Percentiles rank a stretch among this genome's conserved stretches.
These are phyloP conservation scores for Tuber aestivum DNA, from an alignment of 495 filamentous ascomycete species.

Conservation along the genomic window DNA sequence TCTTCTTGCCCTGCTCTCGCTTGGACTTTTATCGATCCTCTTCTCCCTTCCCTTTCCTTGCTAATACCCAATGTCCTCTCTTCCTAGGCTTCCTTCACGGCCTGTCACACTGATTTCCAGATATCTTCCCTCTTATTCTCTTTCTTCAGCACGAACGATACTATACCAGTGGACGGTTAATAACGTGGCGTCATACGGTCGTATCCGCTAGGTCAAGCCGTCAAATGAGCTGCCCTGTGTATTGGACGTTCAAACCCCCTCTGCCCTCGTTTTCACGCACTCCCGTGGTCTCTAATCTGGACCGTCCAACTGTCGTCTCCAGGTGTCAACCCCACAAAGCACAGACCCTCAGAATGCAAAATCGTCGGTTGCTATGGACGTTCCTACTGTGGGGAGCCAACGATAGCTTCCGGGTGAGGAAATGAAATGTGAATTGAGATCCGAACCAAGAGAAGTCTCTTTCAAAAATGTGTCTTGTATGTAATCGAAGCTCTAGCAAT, in stretches of 20 bases:
- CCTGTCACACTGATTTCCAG: not conserved
- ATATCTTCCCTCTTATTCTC: not conserved
- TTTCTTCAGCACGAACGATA: constrained; percentile 27
- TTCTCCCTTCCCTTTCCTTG: not conserved
- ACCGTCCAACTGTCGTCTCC: constrained; percentile 18
- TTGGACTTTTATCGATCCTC: not conserved
- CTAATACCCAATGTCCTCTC: not conserved
- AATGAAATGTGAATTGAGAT: constrained; percentile 4
- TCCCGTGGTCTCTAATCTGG: constrained; percentile 19
- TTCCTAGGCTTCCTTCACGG: not conserved
- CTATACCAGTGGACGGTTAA: constrained; percentile 26
- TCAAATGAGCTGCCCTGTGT: constrained; percentile 20
- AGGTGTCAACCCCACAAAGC: constrained; percentile 36
- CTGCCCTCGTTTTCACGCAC: constrained; percentile 20
- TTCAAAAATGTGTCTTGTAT: not conserved
- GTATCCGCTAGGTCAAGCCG: constrained; percentile 23
- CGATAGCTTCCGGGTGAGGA: not conserved
- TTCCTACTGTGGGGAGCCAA: constrained; percentile 2
- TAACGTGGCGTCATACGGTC: constrained; percentile 38
- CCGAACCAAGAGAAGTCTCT: not conserved
- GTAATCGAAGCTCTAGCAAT: constrained; percentile 6
- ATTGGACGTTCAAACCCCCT: constrained; percentile 25
- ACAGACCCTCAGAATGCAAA: constrained; percentile 26
- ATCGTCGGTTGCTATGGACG: constrained; percentile 11
- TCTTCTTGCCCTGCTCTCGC: not conserved